Conservation (phyloP, 345 rosid species). For the Mangifera indica region DNA sequence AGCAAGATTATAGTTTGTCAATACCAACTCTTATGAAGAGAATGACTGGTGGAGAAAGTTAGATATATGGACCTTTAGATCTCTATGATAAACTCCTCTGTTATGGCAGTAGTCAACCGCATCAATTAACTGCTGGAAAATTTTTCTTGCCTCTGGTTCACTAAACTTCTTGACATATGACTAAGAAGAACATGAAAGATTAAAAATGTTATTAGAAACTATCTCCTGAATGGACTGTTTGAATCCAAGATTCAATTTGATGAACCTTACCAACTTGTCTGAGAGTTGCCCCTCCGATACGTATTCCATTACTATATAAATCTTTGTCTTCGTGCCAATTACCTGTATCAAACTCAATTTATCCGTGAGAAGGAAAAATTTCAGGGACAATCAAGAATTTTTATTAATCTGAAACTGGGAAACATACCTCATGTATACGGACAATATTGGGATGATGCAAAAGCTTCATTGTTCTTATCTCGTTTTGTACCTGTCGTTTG, state of each 20-base stretch:
- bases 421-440: conserved; percentile 70
- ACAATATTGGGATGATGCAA: conserved; percentile 80
- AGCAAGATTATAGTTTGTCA: conserved; percentile 10
- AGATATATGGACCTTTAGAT: conserved; percentile 54
- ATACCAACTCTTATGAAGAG: neutral
- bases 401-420: conserved; percentile 3
- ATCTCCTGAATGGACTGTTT: neutral
- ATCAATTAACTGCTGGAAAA: conserved; percentile 84
- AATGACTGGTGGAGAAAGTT: neutral
- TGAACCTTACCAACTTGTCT: conserved; percentile 62
- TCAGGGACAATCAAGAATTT: neutral
- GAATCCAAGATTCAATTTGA: conserved; percentile 10
- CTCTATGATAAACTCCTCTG: conserved; percentile 92
- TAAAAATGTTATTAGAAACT: neutral
- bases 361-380: neutral
- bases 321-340: conserved; percentile 81
- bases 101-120: conserved; percentile 81
- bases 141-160: conserved; percentile 72
- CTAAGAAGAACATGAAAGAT: conserved; percentile 25
- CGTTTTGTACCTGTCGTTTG: conserved; percentile 60
- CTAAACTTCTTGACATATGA: conserved; percentile 48
- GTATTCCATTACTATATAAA: conserved; percentile 86
- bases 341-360: conserved; percentile 39
- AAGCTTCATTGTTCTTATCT: conserved; percentile 86
- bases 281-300: conserved; percentile 81